Evolutionary conservation across 192 early-diverging fungal genomes (phyloP).

Genomic region (Entophlyctis luteolus): DNA sequence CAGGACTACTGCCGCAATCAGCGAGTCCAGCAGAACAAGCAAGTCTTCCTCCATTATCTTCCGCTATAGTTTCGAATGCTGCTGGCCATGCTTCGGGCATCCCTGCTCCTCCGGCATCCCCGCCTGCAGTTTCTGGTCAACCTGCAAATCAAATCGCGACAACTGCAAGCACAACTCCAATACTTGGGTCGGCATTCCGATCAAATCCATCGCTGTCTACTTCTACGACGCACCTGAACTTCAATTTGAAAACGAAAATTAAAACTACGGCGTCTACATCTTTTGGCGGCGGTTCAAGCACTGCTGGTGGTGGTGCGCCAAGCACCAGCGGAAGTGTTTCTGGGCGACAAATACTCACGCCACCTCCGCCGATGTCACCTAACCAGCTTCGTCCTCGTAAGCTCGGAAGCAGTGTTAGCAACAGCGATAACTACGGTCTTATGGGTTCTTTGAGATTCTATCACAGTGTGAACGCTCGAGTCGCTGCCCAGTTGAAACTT

Average conservation of each 20-base stretch:
- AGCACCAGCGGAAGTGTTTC: neutral
- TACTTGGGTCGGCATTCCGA: constrained; percentile 14
- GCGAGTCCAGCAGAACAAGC: neutral
- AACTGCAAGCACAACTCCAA: neutral
- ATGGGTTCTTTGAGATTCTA: neutral
- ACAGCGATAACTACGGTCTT: neutral
- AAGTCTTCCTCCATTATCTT: too few species aligned
- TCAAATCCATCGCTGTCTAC: neutral
- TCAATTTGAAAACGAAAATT: constrained; percentile 19
- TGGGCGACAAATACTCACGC: neutral
- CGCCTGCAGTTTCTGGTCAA: neutral
- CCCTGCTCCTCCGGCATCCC: neutral
- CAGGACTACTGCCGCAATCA: neutral
- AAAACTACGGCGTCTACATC: constrained; percentile 9
- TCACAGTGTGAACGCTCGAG: constrained; percentile 4
- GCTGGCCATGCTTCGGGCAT: too few species aligned
- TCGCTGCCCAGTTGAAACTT: neutral
- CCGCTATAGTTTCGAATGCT: too few species aligned
- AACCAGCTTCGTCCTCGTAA: neutral
- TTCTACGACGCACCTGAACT: constrained; percentile 6
- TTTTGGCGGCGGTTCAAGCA: neutral
- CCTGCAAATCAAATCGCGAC: neutral
- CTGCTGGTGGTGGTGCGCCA: neutral
- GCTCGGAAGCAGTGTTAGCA: neutral
- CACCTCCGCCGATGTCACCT: neutral